Evolutionary conservation across 805 yeast species (phyloP), one percentile per base, ranked within the genome.

Genomic region (Metschnikowia chrysomelidarum): DNA sequence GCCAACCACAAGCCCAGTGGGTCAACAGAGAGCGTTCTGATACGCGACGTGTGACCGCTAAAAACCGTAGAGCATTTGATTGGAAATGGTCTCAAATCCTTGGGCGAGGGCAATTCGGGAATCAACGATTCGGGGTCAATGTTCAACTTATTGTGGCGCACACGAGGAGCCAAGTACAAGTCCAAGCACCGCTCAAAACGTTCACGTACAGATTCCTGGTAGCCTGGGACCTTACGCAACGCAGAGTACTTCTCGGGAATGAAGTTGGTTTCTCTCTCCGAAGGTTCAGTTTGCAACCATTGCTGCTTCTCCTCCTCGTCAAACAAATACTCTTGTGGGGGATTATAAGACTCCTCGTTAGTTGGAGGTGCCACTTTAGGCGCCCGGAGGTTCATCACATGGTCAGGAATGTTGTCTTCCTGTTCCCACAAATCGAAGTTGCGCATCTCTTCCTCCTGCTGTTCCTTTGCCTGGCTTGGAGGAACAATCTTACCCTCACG

Each of bases 361-460:
- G 97, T 87, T 39, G 99, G 99, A 22, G 97, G 98, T 11, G 96
- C 80, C 51, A 87, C 50, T 60, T 93, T 91, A 24, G 99, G 98
- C 11, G 98, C 98, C 56, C 96, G 78, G 50, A 91, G 69, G 45
- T 78, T 87, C 96, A 88, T 88, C 30, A 87, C 69, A 60, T 89
- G 96, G 54, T 88, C 95, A 23, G 65, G 62, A 4, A 71, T 58
- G 24, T 49, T 56, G 26, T 63, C 64, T 27, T 61, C 65, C 30
- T 76, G 76, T 31, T 79, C 77, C 99, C 99, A 93, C 39, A 93
- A 71, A 60, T 93, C 96, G 57, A 73, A 87, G 47, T 73, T 72
- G 35, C 75, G 75, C 19, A 24, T 32, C 41, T 73, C 80, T 44
- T 73, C 73, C 40, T 75, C 76, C 27, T 67, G 68, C 49, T 71